Evolutionary conservation across 164 flowering plant species (phyloP), one percentile per base, ranked within the genome.

Genomic region (Euptelea pleiosperma): DNA sequence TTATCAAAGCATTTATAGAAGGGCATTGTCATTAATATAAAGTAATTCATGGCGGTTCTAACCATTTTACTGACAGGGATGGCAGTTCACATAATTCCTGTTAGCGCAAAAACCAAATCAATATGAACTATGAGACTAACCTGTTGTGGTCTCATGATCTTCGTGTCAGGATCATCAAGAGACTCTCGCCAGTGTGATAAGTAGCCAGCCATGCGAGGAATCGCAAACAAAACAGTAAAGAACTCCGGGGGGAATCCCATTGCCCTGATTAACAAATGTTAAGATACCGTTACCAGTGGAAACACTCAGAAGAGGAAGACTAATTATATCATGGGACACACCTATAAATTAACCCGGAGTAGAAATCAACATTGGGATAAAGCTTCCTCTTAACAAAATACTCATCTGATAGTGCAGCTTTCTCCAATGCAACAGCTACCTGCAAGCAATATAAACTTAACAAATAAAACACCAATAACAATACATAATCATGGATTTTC

Each of bases 391-490:
- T 86, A 48, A 89, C 75, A 77, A 94, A 94, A 57, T 84, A 94
- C 14, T 89, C 94, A 69, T 94, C 99, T 46, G 99, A 87, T 1
- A 94, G 70, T 28, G 97, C 99, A 69, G 97, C 97, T 75, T 89
- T 89, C 81, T 94, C 99, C 78, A 91, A 75, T 62, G 99, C 99
- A 74, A 94, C 81, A 66, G 99, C 99, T 29, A 94, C 93, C 97
- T 94, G 76, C 41, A 71, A 67, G 57, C 15, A 2, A 51, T 37
- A 61, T 10, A 36, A 26, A 24, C 29, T 40, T 30, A 25, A 22
- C 3, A 7, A 67, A 47, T 0, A 41, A 29, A n/a, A 16, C 41
- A 29, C 40, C 0, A 29, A 36, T 9, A 8, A 8, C 2, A 31
- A 41, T 3, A 42, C 19, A 42, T 8, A 25, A 47, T 44, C n/a